phyloP scores from a whole-genome alignment of 129 eudicot species.

The Ambrosia artemisiifolia region DNA sequence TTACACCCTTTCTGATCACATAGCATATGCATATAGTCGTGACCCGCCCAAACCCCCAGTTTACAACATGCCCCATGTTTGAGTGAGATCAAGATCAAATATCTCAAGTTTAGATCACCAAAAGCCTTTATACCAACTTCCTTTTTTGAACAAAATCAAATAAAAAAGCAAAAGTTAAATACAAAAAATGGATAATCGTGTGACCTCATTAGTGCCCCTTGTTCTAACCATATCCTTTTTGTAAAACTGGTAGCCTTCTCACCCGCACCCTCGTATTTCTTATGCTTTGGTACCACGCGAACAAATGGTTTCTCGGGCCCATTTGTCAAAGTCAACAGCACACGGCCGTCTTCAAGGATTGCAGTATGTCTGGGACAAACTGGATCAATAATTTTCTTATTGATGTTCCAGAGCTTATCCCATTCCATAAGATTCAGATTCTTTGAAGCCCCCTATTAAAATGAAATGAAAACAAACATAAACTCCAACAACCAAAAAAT shows the following conservation, averaged over 20 bases:
- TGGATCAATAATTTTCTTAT: slow-evolving; percentile 87
- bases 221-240: slow-evolving; percentile 75
- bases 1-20: too few relatives aligned
- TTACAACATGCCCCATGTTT: too few relatives aligned
- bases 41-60: too few relatives aligned
- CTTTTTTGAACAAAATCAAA: too few relatives aligned
- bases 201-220: too few relatives aligned
- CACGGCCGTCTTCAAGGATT: slow-evolving; percentile 58
- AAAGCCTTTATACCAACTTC: too few relatives aligned
- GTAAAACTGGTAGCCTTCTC: slow-evolving; percentile 71
- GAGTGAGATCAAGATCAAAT: too few relatives aligned
- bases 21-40: too few relatives aligned
- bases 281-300: slow-evolving; percentile 65
- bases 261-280: slow-evolving; percentile 78
- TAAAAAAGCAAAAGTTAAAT: too few relatives aligned
- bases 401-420: slow-evolving; percentile 94
- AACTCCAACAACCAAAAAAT: background rate
- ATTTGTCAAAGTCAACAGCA: slow-evolving; percentile 52
- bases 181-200: too few relatives aligned
- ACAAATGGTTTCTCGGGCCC: slow-evolving; percentile 74
- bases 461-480: background rate
- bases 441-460: slow-evolving; percentile 82
- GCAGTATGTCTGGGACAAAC: slow-evolving; percentile 93
- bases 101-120: too few relatives aligned
- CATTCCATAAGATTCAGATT: slow-evolving; percentile 97